These are phyloP conservation scores for Chlamydomonas sp. DNA, from an alignment of 139 green algal genomes.

Conservation along the genomic window DNA sequence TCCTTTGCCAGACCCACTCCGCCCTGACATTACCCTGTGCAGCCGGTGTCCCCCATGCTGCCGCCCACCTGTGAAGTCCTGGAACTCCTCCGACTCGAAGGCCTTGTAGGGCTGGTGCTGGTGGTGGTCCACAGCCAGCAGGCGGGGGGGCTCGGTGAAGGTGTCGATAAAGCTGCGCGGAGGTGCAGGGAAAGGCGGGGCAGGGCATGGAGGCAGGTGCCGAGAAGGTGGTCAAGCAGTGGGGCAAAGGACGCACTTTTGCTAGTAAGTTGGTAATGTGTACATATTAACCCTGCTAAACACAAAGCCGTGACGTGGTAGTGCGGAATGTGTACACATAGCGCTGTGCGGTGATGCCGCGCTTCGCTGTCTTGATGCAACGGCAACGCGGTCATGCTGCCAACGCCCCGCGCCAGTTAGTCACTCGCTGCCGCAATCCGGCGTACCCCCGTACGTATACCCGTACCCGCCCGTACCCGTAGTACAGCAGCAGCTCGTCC, in stretches of 20 bases:
- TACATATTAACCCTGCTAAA: too few relatives aligned
- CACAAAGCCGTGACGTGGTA: too few relatives aligned
- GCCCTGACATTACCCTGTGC: neutral
- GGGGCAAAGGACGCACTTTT: too few relatives aligned
- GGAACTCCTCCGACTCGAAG: neutral
- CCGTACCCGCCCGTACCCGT: neutral
- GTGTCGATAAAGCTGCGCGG: conserved; percentile 25
- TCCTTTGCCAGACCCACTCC: neutral
- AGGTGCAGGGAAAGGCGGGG: too few relatives aligned
- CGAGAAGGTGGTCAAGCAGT: neutral
- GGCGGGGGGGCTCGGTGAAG: conserved; percentile 2
- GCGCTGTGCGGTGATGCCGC: too few relatives aligned
- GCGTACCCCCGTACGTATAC: neutral
- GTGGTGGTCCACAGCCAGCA: conserved; percentile 5
- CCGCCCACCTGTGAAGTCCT: neutral
- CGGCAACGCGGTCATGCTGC: neutral
- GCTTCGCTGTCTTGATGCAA: neutral
- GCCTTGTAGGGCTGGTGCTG: neutral
- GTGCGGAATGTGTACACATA: too few relatives aligned
- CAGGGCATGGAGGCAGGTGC: neutral
- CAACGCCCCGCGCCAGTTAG: neutral
- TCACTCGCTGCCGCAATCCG: neutral
- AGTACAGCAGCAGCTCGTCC: conserved; percentile 41
- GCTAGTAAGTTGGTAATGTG: too few relatives aligned
- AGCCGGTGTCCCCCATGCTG: neutral